Evolutionary conservation across 2,329 filamentous ascomycete species (phyloP).

Genomic region (Exutisphaerella laricina): DNA sequence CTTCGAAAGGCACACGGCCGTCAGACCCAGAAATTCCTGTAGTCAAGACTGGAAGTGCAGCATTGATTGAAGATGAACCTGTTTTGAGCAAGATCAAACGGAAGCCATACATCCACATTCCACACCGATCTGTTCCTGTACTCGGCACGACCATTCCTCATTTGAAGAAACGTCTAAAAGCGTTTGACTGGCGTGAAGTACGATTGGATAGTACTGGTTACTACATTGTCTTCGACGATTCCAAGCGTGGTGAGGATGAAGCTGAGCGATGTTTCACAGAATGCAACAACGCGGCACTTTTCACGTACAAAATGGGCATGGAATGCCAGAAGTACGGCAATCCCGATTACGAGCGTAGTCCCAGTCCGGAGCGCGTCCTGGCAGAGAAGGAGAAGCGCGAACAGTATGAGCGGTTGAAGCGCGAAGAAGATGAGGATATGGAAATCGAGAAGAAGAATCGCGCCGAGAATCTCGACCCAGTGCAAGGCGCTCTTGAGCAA

Average conservation of each 20-base stretch:
- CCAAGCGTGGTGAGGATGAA: conserved; percentile 68
- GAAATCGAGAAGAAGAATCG: conserved; percentile 87
- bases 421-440: conserved; percentile 72
- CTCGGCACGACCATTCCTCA: conserved; percentile 80
- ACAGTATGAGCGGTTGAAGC: conserved; percentile 60
- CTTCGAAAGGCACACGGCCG: conserved; percentile 36
- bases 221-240: conserved; percentile 84
- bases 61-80: conserved; percentile 59
- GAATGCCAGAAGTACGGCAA: conserved; percentile 68
- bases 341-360: conserved; percentile 54
- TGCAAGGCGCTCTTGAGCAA: conserved; percentile 71
- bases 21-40: conserved; percentile 20
- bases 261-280: conserved; percentile 72
- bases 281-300: conserved; percentile 76
- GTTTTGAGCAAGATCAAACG: conserved; percentile 65
- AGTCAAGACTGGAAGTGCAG: conserved; percentile 38
- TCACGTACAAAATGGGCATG: conserved; percentile 92
- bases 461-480: conserved; percentile 85
- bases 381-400: conserved; percentile 53
- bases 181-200: conserved; percentile 74
- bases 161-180: conserved; percentile 81
- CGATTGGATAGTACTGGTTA: conserved; percentile 81
- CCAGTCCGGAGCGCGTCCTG: conserved; percentile 46
- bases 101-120: conserved; percentile 85
- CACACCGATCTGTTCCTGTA: conserved; percentile 80